These are phyloP conservation scores for Lachancea dasiensis DNA, from an alignment of 805 yeast genomes.

Conservation along the genomic window DNA sequence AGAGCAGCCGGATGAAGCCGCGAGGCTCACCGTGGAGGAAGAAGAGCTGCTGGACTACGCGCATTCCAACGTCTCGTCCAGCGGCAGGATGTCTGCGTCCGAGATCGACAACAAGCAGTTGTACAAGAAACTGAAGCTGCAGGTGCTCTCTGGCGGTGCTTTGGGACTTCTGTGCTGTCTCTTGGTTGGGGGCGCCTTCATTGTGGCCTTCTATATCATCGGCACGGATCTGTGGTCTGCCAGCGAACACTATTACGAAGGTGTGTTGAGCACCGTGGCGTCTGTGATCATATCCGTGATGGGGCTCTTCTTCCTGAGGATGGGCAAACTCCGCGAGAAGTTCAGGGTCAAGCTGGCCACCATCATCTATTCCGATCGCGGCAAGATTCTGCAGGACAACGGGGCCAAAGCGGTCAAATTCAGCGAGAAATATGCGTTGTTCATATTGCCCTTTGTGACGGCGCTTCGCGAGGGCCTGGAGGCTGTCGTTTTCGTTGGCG, in stretches of 20 bases:
- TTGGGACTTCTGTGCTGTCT: constrained; percentile 66
- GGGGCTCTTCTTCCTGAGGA: constrained; percentile 78
- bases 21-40: constrained; percentile 18
- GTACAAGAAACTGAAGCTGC: constrained; percentile 48
- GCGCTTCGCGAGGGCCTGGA: constrained; percentile 86
- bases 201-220: constrained; percentile 61
- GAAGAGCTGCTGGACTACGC: constrained; percentile 23
- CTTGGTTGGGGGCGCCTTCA: constrained; percentile 65
- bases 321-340: constrained; percentile 76
- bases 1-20: too few species aligned
- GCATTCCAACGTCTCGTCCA: constrained; percentile 14
- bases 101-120: constrained; percentile 23
- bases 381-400: constrained; percentile 15
- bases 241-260: constrained; percentile 89
- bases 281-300: constrained; percentile 73
- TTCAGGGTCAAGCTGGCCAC: constrained; percentile 62
- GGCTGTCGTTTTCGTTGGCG: constrained; percentile 88
- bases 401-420: constrained; percentile 32
- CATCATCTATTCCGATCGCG: constrained; percentile 32
- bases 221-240: constrained; percentile 84
- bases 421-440: constrained; percentile 60
- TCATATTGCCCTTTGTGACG: constrained; percentile 76
- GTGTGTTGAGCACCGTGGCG: constrained; percentile 70
- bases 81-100: not conserved
- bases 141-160: constrained; percentile 78